Evolutionary conservation across 1,284 basidiomycete genomes (phyloP).

Genomic region (Moesziomyces antarcticus): DNA sequence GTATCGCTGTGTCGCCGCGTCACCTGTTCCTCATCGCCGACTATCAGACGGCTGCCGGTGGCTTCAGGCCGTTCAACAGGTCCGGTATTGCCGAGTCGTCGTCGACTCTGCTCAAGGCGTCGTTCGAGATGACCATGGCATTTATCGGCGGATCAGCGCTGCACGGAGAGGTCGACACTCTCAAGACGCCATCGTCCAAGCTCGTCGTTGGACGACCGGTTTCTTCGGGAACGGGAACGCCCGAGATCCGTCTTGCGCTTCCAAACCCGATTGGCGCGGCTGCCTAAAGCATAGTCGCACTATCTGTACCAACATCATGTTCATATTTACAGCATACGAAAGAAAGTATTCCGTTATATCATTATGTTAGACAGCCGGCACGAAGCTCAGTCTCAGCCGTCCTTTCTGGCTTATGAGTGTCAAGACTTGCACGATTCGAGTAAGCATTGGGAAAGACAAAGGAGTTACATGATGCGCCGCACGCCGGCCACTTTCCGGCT

Average conservation of each 20-base stretch:
- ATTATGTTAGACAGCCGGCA: too few relatives aligned
- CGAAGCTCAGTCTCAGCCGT: too few relatives aligned
- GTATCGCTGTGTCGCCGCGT: conserved; percentile 92
- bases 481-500: too few relatives aligned
- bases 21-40: conserved; percentile 98
- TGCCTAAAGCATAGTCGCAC: conserved; percentile 7
- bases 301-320: conserved; percentile 10
- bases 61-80: conserved; percentile 97
- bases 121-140: conserved; percentile 95
- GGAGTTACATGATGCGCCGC: too few relatives aligned
- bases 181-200: conserved; percentile 86
- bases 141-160: conserved; percentile 95
- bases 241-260: conserved; percentile 53
- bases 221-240: conserved; percentile 59
- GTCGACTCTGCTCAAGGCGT: conserved; percentile 94
- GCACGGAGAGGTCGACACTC: conserved; percentile 92
- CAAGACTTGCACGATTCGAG: too few relatives aligned
- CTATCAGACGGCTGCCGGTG: conserved; percentile 97
- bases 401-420: too few relatives aligned
- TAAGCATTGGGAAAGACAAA: too few relatives aligned
- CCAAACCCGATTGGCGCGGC: conserved; percentile 31
- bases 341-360: too few relatives aligned
- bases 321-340: background rate
- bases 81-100: conserved; percentile 90
- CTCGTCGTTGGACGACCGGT: conserved; percentile 76